Conservation (phyloP, 805 yeast species). For the Myxozyma sirexii region DNA sequence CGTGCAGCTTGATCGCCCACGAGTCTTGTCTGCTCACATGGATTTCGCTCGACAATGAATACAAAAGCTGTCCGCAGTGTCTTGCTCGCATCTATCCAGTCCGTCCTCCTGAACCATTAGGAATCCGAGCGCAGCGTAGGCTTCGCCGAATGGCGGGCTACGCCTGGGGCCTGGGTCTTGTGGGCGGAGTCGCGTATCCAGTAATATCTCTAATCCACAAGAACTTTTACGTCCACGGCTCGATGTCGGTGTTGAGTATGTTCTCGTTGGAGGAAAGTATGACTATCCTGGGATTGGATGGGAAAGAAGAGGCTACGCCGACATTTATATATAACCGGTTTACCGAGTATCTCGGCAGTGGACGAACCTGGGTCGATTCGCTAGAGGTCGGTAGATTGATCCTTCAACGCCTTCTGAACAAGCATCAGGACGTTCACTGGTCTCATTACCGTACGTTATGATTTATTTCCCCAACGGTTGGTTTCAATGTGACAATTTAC, state of each 20-base stretch:
- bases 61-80: conserved; percentile 28
- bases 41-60: conserved; percentile 34
- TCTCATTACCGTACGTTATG: not conserved
- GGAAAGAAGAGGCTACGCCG: not conserved
- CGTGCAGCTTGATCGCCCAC: conserved; percentile 52
- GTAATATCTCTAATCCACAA: conserved; percentile 33
- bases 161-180: conserved; percentile 10
- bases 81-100: conserved; percentile 15
- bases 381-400: not conserved
- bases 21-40: conserved; percentile 50
- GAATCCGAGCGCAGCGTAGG: conserved; percentile 4
- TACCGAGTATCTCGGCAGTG: not conserved
- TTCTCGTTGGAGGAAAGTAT: conserved; percentile 36
- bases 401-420: not conserved
- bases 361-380: not conserved
- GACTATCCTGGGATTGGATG: conserved; percentile 6
- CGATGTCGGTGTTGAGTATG: conserved; percentile 36
- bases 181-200: conserved; percentile 10
- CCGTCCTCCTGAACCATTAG: conserved; percentile 7
- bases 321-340: not conserved
- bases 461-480: too few relatives aligned
- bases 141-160: conserved; percentile 30
- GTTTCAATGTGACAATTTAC: not conserved
- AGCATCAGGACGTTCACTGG: not conserved
- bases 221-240: conserved; percentile 40